Evolutionary conservation across 306 rosid genomes (phyloP), one percentile per base, ranked within the genome.

Genomic region (Mucuna pruriens): DNA sequence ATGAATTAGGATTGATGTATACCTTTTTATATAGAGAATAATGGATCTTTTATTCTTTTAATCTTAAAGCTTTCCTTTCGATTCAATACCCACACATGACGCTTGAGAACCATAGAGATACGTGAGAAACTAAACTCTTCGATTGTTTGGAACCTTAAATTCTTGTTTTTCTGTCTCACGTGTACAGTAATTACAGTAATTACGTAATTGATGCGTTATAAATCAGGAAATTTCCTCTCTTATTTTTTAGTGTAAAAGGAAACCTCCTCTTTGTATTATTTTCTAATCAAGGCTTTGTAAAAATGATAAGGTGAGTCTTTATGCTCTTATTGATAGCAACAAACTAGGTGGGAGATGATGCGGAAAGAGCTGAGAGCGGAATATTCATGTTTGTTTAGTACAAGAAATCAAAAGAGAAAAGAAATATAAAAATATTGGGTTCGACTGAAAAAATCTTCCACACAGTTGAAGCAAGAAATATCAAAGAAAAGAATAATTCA

Each of bases 1-100:
- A 16, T 64, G 9, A 54, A 48, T 73, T 80, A 26, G 75, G 48
- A 26, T 64, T 36, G 45, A 3, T 80, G 46, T 64, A 36, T 17
- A 73, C n/a, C 29, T 7, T 45, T 45, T 4, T 11, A 9, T 23
- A 42, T 25, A 5, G 11, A 23, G 7, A 15, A 5, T 76, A n/a
- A 54, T 64, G 9, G 45, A 64, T 17, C 26, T 64, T 64, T 13
- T 29, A 15, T 61, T 61, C 68, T 29, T 29, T 31, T 61, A 15
- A 26, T 61, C 11, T 31, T 60, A 26, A 29, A 29, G 5, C 61
- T 54, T 20, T 29, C 11, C 11, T 17, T 51, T 51, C 3, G 4
- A 10, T 51, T 51, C 58, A 49, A 46, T 46, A 46, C 19, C 22
- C 0, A 1, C 9, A n/a, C 57, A 49, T 49, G 57, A 6, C 9